Evolutionary conservation across 768 basidiomycete species (phyloP), one percentile per base, ranked within the genome.

Genomic region (Basidioascus undulatus): DNA sequence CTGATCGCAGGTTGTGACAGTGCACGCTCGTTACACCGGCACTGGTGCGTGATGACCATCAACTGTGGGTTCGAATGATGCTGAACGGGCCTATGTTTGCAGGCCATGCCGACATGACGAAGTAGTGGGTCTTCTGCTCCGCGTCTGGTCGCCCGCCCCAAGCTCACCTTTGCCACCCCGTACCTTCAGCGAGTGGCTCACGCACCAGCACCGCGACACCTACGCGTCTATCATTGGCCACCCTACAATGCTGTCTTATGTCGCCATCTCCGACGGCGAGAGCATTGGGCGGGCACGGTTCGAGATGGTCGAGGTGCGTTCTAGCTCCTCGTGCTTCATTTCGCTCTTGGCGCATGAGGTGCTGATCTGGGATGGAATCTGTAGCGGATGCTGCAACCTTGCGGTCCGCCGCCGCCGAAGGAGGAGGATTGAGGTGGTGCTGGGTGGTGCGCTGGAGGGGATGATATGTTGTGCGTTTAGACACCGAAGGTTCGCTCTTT

Each of bases 201-300:
- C 84, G 6, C 83, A 94, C 59, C 89, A 94, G 54, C 87, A 94
- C 61, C 74, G 89, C 32, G 89, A 96, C 57, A 87, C 84, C n/a
- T 62, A 82, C 45, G 64, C 87, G 19, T 78, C 87, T 8, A 86
- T 96, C 47, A 73, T 86, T 34, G 84, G 89, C 2, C 92, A 98
- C 57, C 69, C 83, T 4, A 68, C 80, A 0, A 61, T 98, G 42
- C 63, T 73, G 12, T 81, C 81, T 2, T 98, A 77, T 55, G 65
- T 94, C 35, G 74, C 86, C 1, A 72, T 96, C 51, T 87, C 87
- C 12, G 89, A 98, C 48, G 83, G 84, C 3, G 86, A 94, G 58
- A 67, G 81, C n/a, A 71, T 76, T 41, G 92, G 81, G 8, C 63
- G 92, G 32, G 64, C 74, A 3, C 83, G 71, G 54, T 94, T 92